Base-by-base conservation (phyloP, 345 rosid species). In the Conringia planisiliqua region DNA sequence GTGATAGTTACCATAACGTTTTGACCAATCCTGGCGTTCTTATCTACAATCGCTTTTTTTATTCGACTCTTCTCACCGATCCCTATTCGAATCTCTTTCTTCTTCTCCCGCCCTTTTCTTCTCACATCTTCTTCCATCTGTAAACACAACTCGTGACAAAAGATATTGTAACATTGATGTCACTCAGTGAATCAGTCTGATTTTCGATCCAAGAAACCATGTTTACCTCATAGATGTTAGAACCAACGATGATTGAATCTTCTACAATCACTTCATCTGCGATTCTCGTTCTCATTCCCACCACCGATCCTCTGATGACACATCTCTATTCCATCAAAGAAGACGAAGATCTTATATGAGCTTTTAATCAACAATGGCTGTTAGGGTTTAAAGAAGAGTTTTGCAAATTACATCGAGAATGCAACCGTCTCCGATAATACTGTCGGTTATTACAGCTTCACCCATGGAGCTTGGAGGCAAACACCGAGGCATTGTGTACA, bases 361-460 rank as follows among this genome's bases (percentile, higher is more conserved):
- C 51, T 16, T 64, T 46, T 46, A n/a, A 70, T 46, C 36, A 63
- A 57, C 35, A 57, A 24, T 48, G 39, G 32, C 54, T 30, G 12
- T 67, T 70, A 64, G 47, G 67, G 32, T 48, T 77, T 63, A 4
- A 68, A 24, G 20, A 32, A 26, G 29, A 61, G 67, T 47, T 55
- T 40, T 39, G 48, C 6, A 60, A 74, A 87, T 81, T 86, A 90
- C 97, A 78, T 87, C 70, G 74, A 90, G 82, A 61, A 85, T 81
- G 85, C 98, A 90, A 16, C 96, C 98, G 69, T 89, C 92, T 73
- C 92, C 96, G 17, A 93, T 81, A 3, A 89, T 83, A 73, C 89
- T 83, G 29, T 90, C 81, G 38, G 78, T 77, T 64, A 93, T 85
- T 26, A 80, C 65, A 22, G 90, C 92, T 66, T 82, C 90, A 38